Conservation (phyloP, 139 green algal species). For the Tetraselmis striata region DNA sequence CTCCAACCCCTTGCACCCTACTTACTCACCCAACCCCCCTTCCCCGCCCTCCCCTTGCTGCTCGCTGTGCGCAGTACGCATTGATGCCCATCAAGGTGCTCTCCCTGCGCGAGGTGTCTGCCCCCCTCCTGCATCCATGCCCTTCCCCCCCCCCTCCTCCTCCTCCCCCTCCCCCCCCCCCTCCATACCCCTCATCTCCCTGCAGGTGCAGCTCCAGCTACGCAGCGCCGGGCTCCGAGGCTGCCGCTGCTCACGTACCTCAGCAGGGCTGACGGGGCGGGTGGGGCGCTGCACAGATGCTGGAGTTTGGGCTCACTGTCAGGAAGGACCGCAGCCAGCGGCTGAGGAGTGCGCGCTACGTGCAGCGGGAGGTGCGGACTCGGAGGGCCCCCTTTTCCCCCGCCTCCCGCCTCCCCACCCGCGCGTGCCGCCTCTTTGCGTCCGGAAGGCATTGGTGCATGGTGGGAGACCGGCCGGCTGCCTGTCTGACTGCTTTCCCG, state of each 20-base stretch:
- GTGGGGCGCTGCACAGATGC: constrained; percentile 61
- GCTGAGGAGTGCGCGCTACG: constrained; percentile 46
- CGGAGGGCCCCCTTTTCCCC: too few relatives aligned
- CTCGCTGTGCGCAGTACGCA: constrained; percentile 51
- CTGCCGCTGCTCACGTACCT: too few relatives aligned
- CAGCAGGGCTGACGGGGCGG: not conserved
- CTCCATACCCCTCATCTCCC: not conserved
- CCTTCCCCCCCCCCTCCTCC: too few relatives aligned
- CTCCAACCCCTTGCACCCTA: not conserved
- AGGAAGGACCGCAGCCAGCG: constrained; percentile 33
- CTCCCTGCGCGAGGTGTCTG: constrained; percentile 27
- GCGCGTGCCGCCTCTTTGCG: not conserved
- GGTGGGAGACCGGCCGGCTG: too few relatives aligned
- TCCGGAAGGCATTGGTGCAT: too few relatives aligned
- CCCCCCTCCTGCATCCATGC: too few relatives aligned
- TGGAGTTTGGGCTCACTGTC: constrained; percentile 48
- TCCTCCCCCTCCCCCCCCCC: not conserved
- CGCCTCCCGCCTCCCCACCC: not conserved
- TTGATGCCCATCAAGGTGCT: constrained; percentile 43
- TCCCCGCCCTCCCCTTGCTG: not conserved
- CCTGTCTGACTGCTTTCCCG: not conserved
- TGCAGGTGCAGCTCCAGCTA: too few relatives aligned
- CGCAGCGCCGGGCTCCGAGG: too few relatives aligned
- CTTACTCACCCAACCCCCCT: not conserved
- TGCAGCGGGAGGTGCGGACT: constrained; percentile 52